phyloP scores from a whole-genome alignment of 140 eudicot genomes.

The Oenanthe javanica region DNA sequence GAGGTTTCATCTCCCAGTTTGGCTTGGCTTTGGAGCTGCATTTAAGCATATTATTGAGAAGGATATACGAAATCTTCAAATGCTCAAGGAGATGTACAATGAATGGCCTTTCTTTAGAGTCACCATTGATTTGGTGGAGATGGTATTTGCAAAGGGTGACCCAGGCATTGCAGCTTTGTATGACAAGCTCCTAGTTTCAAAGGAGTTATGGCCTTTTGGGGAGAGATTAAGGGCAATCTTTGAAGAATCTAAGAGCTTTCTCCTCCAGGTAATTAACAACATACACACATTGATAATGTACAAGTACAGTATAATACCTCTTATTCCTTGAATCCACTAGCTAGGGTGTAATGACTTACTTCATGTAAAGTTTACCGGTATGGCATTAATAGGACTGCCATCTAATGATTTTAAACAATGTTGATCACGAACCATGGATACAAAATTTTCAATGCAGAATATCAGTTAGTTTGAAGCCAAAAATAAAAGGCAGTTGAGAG shows the following conservation, averaged over 20 bases:
- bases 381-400: not conserved
- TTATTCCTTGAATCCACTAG: not conserved
- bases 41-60: slow-evolving; percentile 52
- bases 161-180: slow-evolving; percentile 73
- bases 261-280: slow-evolving; percentile 44
- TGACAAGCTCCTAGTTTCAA: slow-evolving; percentile 66
- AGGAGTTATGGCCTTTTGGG: slow-evolving; percentile 51
- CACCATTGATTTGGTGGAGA: slow-evolving; percentile 73
- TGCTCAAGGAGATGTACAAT: slow-evolving; percentile 66
- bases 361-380: not conserved
- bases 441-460: not conserved
- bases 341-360: not conserved
- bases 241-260: slow-evolving; percentile 45
- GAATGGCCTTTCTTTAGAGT: slow-evolving; percentile 85
- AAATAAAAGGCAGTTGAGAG: not conserved
- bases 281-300: not conserved
- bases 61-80: slow-evolving; percentile 55
- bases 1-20: slow-evolving; percentile 79
- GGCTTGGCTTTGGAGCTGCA: slow-evolving; percentile 84
- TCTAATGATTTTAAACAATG: not conserved
- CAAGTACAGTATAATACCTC: not conserved
- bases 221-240: slow-evolving; percentile 42
- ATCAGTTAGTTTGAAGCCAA: not conserved
- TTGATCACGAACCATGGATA: not conserved
- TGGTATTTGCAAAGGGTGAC: slow-evolving; percentile 89